Evolutionary conservation across 163 green algal species (phyloP).

Genomic region (Volvox carteri): DNA sequence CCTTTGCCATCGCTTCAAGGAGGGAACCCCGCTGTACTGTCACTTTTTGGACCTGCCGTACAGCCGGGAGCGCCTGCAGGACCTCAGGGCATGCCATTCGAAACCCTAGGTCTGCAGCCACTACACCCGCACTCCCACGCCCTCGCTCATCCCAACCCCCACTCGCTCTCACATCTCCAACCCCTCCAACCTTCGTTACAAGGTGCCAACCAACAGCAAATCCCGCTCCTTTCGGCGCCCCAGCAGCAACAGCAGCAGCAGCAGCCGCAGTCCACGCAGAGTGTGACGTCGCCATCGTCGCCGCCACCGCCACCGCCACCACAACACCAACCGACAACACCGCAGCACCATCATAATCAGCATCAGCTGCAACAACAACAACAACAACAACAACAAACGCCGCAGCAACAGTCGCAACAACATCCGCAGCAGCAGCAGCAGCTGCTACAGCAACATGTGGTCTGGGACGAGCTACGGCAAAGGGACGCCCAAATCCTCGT

Average conservation of each 20-base stretch:
- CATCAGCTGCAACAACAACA: background rate
- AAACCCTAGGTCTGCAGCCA: background rate
- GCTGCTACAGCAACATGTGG: conserved; percentile 2
- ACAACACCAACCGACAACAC: background rate
- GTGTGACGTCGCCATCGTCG: too few species aligned
- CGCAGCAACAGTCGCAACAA: background rate
- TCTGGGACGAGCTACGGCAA: conserved; percentile 56
- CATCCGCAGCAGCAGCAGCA: background rate
- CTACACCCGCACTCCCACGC: background rate
- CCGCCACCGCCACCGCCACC: background rate
- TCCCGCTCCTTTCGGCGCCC: background rate
- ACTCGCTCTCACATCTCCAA: background rate
- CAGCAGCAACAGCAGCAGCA: background rate
- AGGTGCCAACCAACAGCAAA: background rate
- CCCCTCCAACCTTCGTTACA: background rate
- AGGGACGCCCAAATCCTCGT: conserved; percentile 59
- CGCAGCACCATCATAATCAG: background rate
- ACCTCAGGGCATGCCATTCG: background rate
- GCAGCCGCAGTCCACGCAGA: background rate
- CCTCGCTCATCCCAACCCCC: too few species aligned
- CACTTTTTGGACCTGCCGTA: background rate
- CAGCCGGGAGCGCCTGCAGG: background rate
- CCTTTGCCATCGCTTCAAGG: background rate
- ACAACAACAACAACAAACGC: background rate
- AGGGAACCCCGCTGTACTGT: background rate